Base-by-base conservation (phyloP, 306 rosid species). In the Vigna nakashimae region DNA sequence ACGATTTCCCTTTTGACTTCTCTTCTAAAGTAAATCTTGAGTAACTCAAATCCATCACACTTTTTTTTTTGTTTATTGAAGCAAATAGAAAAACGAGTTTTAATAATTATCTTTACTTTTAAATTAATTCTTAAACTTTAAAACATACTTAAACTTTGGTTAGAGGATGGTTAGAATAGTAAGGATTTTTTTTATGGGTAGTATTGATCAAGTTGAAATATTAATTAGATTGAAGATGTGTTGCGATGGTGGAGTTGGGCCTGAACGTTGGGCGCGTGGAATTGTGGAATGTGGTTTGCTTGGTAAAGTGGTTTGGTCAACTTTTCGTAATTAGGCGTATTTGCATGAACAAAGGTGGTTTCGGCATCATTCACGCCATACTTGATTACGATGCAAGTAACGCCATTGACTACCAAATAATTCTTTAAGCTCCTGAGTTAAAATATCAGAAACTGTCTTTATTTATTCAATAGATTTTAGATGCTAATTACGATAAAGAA, bases 1-100 rank as follows among this genome's bases (percentile, higher is more conserved):
- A 65, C 62, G 90, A 86, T 84, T 58, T 84, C 63, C 74, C 49
- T 73, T 80, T 88, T 88, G 94, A 86, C 87, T 82, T 91, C 80
- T 77, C 72, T 67, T 56, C 14, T 28, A 13, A 72, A 26, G 65
- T 42, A 9, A 42, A 8, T 42, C 2, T 42, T 43, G 4, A 10
- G 14, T 43, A 43, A 40, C 11, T 7, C 42, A 40, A 40, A 40
- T 40, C 45, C 2, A 40, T 9, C 1, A 8, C 10, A 40, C 10
- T 8, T 40, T 9, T 40, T 40, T 34, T 34, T 34, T 34, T 34
- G 7, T 34, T 34, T 34, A 34, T 34, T 28, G 4, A 28, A 24
- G 28, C 28, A 24, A 24, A 1, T 24, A 24, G 28, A 24, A 24
- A 24, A 24, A 24, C 28, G 28, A 24, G 28, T 24, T 24, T 24